phyloP scores from a whole-genome alignment of 2,329 filamentous ascomycete species.

The Cordyceps cateniannulata region DNA sequence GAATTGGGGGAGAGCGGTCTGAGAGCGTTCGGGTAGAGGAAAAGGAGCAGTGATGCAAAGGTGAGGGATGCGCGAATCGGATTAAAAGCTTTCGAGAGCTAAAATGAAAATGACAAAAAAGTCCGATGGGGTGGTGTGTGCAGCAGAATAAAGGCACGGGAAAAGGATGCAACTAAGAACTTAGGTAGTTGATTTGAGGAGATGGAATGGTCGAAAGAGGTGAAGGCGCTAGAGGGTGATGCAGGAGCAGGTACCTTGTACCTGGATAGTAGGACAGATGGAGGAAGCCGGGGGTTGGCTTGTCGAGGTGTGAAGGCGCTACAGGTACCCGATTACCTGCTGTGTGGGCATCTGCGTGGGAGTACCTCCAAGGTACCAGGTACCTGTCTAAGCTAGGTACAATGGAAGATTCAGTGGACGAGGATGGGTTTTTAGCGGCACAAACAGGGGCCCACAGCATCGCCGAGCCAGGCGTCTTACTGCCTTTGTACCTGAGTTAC shows the following conservation, averaged over 20 bases:
- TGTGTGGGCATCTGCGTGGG: background rate
- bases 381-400: no score
- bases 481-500: background rate
- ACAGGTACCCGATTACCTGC: background rate
- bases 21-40: background rate
- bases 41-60: background rate
- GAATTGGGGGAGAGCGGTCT: background rate
- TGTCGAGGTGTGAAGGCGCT: background rate
- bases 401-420: background rate
- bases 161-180: slow-evolving; percentile 9
- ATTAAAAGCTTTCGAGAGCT: background rate
- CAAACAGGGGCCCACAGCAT: background rate
- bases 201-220: background rate
- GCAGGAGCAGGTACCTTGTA: background rate
- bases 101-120: background rate
- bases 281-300: background rate
- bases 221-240: background rate
- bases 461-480: background rate
- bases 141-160: background rate
- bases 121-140: background rate
- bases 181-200: slow-evolving; percentile 3
- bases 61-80: background rate
- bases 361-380: background rate
- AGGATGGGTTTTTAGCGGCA: background rate
- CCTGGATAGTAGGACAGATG: background rate